Evolutionary conservation across 2,329 filamentous ascomycete species (phyloP), one percentile per base, ranked within the genome.

Genomic region (Hypoxylon sp.): DNA sequence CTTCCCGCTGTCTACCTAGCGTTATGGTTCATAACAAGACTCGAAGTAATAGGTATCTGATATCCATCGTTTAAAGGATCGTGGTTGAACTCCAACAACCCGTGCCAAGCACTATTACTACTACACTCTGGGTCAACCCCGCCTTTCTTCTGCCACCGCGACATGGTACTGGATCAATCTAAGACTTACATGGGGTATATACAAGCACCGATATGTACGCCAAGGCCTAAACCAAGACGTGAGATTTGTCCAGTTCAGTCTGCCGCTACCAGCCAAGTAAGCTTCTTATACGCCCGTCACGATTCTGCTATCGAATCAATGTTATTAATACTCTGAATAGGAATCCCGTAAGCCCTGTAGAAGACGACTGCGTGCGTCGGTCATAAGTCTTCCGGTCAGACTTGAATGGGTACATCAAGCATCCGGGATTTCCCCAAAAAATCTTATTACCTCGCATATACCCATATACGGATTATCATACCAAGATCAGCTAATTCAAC

Each of bases 161-260:
- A 60, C 60, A 63, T 46, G 55, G 68, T 65, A 67, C 67, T 68
- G 68, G 65, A 58, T 70, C 61, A 68, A 65, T 65, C 65, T 70
- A 56, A 61, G 61, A 68, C 65, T 55, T 65, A 68, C 48, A 60
- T 62, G 60, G 60, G 61, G 38, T 41, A 58, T 60, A 56, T 51
- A 62, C 57, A 51, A 67, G 41, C 61, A 62, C 45, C 50, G 60
- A 57, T 49, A 68, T 62, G 65, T 66, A 64, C 32, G 68, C 65
- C 66, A 71, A 71, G 65, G 50, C 38, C 23, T 6, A 6, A 50
- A 63, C 13, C 46, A 62, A 38, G 50, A 25, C 38, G 41, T 49
- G 34, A 52, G 49, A 19, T 28, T 58, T 56, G 38, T 38, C 19
- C 46, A 50, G 13, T 68, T 63, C 38, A 38, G 32, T 63, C 45